These are phyloP conservation scores for Scheffersomyces ergatensis DNA, from an alignment of 805 yeast genomes.

Conservation along the genomic window DNA sequence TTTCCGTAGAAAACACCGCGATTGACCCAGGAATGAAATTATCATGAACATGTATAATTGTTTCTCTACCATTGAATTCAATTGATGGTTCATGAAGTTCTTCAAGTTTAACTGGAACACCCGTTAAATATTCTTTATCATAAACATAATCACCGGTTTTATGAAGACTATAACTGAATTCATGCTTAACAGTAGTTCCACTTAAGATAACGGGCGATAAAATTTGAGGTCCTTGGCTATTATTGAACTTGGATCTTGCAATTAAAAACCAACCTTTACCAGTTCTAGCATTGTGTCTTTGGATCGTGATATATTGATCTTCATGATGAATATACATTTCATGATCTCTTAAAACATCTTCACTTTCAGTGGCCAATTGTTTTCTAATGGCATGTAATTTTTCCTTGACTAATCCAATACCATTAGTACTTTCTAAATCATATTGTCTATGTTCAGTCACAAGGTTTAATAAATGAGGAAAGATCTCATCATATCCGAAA, in stretches of 20 bases:
- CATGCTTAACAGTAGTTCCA: constrained; percentile 58
- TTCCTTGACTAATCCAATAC: constrained; percentile 74
- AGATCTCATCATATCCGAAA: constrained; percentile 91
- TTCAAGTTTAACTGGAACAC: constrained; percentile 64
- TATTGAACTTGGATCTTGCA: constrained; percentile 76
- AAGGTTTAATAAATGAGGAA: constrained; percentile 75
- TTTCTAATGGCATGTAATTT: constrained; percentile 57
- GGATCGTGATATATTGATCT: constrained; percentile 88
- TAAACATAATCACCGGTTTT: constrained; percentile 48
- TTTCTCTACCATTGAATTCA: constrained; percentile 41
- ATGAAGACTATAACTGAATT: constrained; percentile 57
- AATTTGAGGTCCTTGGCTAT: constrained; percentile 45
- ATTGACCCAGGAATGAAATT: constrained; percentile 87
- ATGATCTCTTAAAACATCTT: constrained; percentile 55
- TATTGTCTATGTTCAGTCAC: constrained; percentile 74
- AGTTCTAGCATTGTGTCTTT: constrained; percentile 75
- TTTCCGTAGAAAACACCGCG: constrained; percentile 72
- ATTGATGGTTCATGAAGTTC: constrained; percentile 52
- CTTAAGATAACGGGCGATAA: constrained; percentile 56
- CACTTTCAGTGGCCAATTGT: constrained; percentile 52
- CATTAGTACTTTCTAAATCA: constrained; percentile 46
- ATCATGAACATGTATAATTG: constrained; percentile 58
- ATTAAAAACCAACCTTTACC: constrained; percentile 88
- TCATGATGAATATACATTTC: constrained; percentile 95
- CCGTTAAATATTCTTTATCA: constrained; percentile 44